Evolutionary conservation across 176 grass and related monocot species (phyloP).

Genomic region (Oryza longistaminata): DNA sequence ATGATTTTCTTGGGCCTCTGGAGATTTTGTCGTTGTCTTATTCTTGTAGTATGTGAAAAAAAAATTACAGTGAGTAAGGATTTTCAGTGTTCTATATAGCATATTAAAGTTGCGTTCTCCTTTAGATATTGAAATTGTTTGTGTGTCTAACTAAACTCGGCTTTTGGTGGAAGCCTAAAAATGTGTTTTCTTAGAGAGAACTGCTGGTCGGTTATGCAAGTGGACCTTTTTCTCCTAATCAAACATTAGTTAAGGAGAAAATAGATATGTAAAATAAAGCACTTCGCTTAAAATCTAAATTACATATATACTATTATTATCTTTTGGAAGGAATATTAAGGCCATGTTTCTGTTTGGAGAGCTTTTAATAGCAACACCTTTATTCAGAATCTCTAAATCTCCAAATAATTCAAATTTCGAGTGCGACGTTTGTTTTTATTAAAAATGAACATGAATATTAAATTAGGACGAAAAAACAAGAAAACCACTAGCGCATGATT

Average conservation of each 20-base stretch:
- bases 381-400: too few relatives aligned
- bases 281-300: conserved; percentile 37
- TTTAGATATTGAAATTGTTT: neutral
- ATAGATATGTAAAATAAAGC: neutral
- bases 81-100: neutral
- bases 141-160: neutral
- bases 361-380: too few relatives aligned
- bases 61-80: neutral
- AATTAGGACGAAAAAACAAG: too few relatives aligned
- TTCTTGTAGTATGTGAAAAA: neutral
- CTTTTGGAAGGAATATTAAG: neutral
- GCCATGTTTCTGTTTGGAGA: too few relatives aligned
- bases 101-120: neutral
- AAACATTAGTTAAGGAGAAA: neutral
- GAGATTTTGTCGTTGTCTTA: neutral
- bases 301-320: neutral
- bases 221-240: neutral
- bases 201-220: neutral
- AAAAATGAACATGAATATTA: too few relatives aligned
- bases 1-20: conserved; percentile 1
- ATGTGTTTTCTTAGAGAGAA: neutral
- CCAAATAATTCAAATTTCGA: too few relatives aligned
- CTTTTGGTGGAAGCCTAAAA: conserved; percentile 10
- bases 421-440: too few relatives aligned
- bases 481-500: too few relatives aligned